These are phyloP conservation scores for Sicyos baderoa DNA, from an alignment of 306 rosid species.

Conservation along the genomic window DNA sequence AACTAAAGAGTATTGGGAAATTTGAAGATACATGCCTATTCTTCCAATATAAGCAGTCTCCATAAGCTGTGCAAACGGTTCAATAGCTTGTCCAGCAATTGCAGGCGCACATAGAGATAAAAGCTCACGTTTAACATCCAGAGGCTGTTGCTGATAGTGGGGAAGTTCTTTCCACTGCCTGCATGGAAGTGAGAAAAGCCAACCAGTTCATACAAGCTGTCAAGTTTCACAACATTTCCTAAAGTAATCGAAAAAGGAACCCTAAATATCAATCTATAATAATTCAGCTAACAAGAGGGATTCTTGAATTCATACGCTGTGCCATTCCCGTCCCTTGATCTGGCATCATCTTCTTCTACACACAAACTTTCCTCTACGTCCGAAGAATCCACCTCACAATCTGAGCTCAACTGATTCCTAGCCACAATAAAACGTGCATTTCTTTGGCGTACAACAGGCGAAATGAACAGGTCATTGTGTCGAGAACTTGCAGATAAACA, in stretches of 20 bases:
- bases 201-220: neutral
- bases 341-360: conserved; percentile 23
- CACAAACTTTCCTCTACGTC: conserved; percentile 33
- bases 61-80: conserved; percentile 84
- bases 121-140: conserved; percentile 61
- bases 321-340: conserved; percentile 22
- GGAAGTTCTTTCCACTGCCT: conserved; percentile 34
- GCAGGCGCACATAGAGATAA: conserved; percentile 66
- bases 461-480: neutral
- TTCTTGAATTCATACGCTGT: conserved; percentile 36
- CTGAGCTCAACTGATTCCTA: conserved; percentile 32
- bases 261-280: neutral
- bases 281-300: conserved; percentile 14
- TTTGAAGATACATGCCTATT: conserved; percentile 39
- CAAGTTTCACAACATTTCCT: neutral
- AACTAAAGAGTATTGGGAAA: neutral
- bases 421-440: conserved; percentile 23
- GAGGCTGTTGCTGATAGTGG: conserved; percentile 15
- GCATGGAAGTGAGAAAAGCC: conserved; percentile 22
- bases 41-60: conserved; percentile 95
- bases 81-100: conserved; percentile 80
- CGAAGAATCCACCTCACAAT: conserved; percentile 25
- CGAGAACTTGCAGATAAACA: conserved; percentile 7
- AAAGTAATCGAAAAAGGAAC: neutral
- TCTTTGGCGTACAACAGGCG: conserved; percentile 25